Percentiles rank a stretch among this genome's conserved stretches.
Evolutionary conservation across 208 protist genomes (phyloP).

Genomic region (Wallacemonas rigidus): DNA sequence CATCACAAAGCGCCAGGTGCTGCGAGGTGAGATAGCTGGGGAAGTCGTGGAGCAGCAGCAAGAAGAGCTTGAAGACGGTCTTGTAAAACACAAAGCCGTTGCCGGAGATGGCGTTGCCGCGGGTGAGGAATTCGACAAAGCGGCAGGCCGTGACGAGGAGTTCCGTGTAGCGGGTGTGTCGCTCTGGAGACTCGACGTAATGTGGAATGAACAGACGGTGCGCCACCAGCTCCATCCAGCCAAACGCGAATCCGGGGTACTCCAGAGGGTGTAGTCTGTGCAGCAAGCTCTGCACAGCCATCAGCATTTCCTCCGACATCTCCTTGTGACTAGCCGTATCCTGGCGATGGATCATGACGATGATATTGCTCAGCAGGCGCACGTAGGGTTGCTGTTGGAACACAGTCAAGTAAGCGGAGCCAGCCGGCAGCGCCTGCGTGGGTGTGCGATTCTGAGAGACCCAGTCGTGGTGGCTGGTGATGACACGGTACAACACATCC

Average conservation of each 20-base stretch:
- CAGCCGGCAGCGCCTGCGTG: conserved; percentile 45
- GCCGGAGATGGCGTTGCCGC: conserved; percentile 55
- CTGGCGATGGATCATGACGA: conserved; percentile 80
- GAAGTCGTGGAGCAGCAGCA: conserved; percentile 99
- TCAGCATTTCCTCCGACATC: conserved; percentile 75
- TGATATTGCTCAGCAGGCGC: conserved; percentile 94
- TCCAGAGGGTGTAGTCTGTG: conserved; percentile 87
- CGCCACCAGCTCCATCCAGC: conserved; percentile 98
- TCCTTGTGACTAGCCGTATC: conserved; percentile 47
- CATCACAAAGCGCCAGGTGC: conserved; percentile 96
- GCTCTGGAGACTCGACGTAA: conserved; percentile 72
- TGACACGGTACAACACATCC: conserved; percentile 62
- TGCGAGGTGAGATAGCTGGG: conserved; percentile 98
- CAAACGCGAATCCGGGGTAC: conserved; percentile 98
- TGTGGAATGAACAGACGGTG: conserved; percentile 98
- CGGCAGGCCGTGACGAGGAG: conserved; percentile 75
- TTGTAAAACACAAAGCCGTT: conserved; percentile 90
- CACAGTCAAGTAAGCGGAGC: conserved; percentile 59
- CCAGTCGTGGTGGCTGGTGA: conserved; percentile 78
- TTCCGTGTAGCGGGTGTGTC: conserved; percentile 63
- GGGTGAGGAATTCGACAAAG: conserved; percentile 78
- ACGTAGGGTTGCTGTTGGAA: conserved; percentile 99
- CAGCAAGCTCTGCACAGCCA: conserved; percentile 89
- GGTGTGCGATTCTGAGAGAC: conserved; percentile 39
- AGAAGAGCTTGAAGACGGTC: conserved; percentile 90